Percentiles rank a stretch among this genome's conserved stretches.
Evolutionary conservation across 2,329 filamentous ascomycete species (phyloP).

Genomic region (Monosporascus sp.): DNA sequence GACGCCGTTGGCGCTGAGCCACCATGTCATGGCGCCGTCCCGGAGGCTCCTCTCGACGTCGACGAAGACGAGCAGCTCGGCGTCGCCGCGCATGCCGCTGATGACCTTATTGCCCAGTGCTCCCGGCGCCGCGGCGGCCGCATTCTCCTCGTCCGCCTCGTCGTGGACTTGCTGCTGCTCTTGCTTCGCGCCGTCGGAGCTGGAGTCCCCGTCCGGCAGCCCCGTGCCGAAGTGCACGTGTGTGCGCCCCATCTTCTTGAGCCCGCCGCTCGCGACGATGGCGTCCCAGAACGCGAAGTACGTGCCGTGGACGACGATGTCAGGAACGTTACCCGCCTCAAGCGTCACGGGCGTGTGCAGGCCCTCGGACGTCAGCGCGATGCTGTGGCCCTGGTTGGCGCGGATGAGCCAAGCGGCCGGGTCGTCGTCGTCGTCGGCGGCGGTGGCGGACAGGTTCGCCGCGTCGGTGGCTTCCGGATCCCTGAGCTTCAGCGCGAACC

Average conservation of each 20-base stretch:
- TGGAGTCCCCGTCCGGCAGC: conserved; percentile 41
- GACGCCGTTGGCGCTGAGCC: conserved; percentile 73
- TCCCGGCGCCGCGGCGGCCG: conserved; percentile 15
- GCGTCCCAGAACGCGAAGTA: conserved; percentile 73
- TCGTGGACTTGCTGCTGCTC: conserved; percentile 5
- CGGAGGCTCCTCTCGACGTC: conserved; percentile 63
- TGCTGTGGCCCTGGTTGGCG: conserved; percentile 90
- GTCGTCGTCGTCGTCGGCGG: conserved; percentile 31
- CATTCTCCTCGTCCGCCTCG: conserved; percentile 1
- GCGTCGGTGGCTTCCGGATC: conserved; percentile 24
- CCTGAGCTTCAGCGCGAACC: conserved; percentile 70
- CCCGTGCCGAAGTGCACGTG: conserved; percentile 88
- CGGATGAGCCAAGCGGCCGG: conserved; percentile 77
- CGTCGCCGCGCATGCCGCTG: conserved; percentile 74
- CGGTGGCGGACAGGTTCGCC: conserved; percentile 24
- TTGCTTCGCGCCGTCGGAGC: conserved; percentile 8
- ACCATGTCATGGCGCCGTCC: conserved; percentile 62
- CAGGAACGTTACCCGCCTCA: conserved; percentile 52
- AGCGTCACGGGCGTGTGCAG: conserved; percentile 65
- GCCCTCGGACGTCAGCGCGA: conserved; percentile 65
- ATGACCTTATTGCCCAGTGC: conserved; percentile 43
- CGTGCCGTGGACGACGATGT: conserved; percentile 77
- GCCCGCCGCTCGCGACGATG: conserved; percentile 71
- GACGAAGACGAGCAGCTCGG: conserved; percentile 73
- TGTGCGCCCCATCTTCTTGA: conserved; percentile 75